phyloP scores from a whole-genome alignment of 768 basidiomycete genomes.

The Lentinus brumalis region DNA sequence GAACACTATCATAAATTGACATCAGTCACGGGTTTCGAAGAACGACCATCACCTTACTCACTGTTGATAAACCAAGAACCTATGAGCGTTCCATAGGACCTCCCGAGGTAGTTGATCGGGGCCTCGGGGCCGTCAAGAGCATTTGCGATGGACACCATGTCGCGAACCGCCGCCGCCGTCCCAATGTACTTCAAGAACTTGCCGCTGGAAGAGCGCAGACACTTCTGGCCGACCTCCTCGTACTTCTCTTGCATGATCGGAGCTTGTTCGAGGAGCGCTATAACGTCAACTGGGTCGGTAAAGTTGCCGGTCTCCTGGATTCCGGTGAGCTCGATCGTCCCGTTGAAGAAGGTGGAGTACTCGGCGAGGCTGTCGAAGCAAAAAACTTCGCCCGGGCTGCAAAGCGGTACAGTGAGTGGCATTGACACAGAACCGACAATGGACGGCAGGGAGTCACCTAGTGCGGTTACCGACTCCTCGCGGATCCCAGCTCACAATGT shows the following conservation, averaged over 20 bases:
- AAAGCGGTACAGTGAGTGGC: background rate
- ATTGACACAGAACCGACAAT: too few relatives aligned
- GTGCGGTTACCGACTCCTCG: too few relatives aligned
- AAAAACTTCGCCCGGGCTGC: slow-evolving; percentile 6
- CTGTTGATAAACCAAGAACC: background rate
- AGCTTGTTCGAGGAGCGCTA: background rate
- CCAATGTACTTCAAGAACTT: slow-evolving; percentile 5
- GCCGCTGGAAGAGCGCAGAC: background rate
- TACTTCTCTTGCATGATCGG: background rate
- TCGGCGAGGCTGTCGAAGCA: slow-evolving; percentile 8
- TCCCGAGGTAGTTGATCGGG: background rate
- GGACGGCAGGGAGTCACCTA: too few relatives aligned
- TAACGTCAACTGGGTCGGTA: background rate
- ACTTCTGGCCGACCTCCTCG: background rate
- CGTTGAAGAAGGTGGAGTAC: background rate
- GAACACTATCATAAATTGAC: too few relatives aligned
- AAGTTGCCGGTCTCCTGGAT: background rate
- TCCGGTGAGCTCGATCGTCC: background rate
- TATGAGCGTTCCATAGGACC: slow-evolving; percentile 3
- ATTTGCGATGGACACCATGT: slow-evolving; percentile 8
- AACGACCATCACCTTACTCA: background rate
- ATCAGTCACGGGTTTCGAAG: too few relatives aligned
- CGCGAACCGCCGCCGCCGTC: slow-evolving; percentile 4
- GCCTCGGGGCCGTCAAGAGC: slow-evolving; percentile 3
- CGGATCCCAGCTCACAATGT: too few relatives aligned